Conservation (phyloP, 1,284 basidiomycete species). For the Malassezia brasiliensis region DNA sequence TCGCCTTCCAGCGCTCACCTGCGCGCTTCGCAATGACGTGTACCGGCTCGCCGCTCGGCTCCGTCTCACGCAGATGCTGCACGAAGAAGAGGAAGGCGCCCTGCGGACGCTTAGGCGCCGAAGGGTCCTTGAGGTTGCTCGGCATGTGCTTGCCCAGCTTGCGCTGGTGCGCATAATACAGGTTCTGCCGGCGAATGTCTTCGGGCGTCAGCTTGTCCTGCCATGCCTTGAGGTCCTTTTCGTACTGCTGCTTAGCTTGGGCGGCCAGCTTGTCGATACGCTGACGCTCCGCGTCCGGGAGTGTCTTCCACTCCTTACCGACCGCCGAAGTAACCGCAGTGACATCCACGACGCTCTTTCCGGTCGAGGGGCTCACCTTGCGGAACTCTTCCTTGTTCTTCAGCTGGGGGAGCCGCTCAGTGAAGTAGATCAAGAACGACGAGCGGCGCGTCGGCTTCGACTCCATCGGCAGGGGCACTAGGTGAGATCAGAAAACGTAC, state of each 20-base stretch:
- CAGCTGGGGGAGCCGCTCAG: conserved; percentile 26
- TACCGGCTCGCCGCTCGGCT: conserved; percentile 18
- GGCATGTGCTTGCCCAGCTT: conserved; percentile 30
- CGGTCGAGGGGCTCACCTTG: conserved; percentile 26
- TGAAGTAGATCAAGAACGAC: conserved; percentile 36
- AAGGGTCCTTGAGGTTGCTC: conserved; percentile 28
- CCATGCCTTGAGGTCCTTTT: conserved; percentile 32
- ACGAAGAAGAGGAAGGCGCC: conserved; percentile 38
- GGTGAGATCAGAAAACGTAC: conserved; percentile 9
- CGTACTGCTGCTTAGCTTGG: conserved; percentile 28
- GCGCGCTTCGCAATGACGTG: conserved; percentile 25
- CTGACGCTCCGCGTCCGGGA: conserved; percentile 19
- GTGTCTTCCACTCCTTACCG: conserved; percentile 31
- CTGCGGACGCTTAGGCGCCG: conserved; percentile 34
- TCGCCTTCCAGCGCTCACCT: conserved; percentile 30
- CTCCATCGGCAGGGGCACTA: conserved; percentile 37
- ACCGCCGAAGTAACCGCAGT: conserved; percentile 25
- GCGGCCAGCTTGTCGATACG: conserved; percentile 28
- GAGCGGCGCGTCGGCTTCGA: conserved; percentile 34
- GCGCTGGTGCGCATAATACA: conserved; percentile 30
- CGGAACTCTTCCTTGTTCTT: conserved; percentile 26
- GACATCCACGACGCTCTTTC: conserved; percentile 29
- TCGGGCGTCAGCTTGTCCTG: conserved; percentile 31
- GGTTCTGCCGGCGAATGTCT: conserved; percentile 42
- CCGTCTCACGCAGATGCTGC: conserved; percentile 26